phyloP scores from a whole-genome alignment of 2,329 filamentous ascomycete genomes.

The Talaromyces sp. region DNA sequence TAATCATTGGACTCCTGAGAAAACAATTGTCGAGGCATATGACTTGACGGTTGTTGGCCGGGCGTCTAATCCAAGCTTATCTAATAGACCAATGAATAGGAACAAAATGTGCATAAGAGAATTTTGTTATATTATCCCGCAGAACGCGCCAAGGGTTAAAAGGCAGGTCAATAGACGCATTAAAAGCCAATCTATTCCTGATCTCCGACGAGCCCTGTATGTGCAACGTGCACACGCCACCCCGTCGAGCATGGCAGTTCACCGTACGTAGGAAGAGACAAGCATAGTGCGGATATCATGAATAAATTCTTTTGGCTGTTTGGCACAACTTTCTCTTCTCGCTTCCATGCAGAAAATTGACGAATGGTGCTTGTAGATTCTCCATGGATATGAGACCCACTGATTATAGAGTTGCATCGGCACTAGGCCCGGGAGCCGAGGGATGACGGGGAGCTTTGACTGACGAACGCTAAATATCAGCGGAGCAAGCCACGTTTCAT shows the following conservation, averaged over 20 bases:
- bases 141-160: background rate
- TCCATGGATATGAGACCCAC: background rate
- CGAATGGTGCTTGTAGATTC: background rate
- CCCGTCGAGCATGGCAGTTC: background rate
- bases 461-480: background rate
- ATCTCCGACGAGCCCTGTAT: background rate
- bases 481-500: background rate
- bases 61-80: background rate
- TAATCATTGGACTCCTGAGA: background rate
- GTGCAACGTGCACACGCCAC: background rate
- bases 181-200: background rate
- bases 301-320: background rate
- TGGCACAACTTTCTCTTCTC: background rate
- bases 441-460: background rate
- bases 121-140: background rate
- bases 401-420: slow-evolving; percentile 13
- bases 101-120: background rate
- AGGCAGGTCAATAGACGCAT: background rate
- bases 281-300: background rate
- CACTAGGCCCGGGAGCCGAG: background rate
- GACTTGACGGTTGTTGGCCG: background rate
- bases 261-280: background rate
- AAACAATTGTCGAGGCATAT: background rate
- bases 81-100: background rate
- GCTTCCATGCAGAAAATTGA: background rate